phyloP scores from a whole-genome alignment of 805 yeast species.

The Ogataea ramenticola region DNA sequence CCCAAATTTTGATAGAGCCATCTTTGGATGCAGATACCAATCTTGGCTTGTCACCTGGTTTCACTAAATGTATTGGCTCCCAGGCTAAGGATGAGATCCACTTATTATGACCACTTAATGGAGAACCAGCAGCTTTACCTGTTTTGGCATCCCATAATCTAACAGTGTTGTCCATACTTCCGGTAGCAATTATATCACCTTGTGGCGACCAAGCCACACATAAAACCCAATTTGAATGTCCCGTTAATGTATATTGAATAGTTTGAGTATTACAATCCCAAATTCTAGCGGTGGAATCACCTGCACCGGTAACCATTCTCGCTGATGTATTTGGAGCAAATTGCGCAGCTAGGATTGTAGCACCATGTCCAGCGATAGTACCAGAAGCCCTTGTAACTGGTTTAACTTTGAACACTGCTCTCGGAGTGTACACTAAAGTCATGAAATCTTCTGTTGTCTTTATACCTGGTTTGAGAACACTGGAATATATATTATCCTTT shows the following conservation, averaged over 20 bases:
- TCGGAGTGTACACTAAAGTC: conserved; percentile 86
- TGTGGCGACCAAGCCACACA: conserved; percentile 90
- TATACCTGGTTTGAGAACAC: conserved; percentile 79
- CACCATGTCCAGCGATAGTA: conserved; percentile 92
- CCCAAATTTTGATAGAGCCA: conserved; percentile 87
- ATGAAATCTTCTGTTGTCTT: conserved; percentile 89
- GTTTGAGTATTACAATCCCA: conserved; percentile 98
- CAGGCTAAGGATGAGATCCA: conserved; percentile 87
- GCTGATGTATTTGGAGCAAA: conserved; percentile 89
- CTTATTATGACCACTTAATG: conserved; percentile 75
- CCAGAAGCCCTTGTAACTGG: conserved; percentile 88
- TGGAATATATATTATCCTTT: conserved; percentile 65
- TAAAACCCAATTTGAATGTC: conserved; percentile 91
- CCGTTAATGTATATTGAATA: conserved; percentile 69
- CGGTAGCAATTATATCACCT: conserved; percentile 88
- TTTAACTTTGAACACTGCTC: conserved; percentile 89
- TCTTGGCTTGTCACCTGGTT: conserved; percentile 57
- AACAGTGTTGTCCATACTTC: conserved; percentile 87
- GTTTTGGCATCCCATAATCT: conserved; percentile 78
- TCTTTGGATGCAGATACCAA: conserved; percentile 89
- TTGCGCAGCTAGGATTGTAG: conserved; percentile 85
- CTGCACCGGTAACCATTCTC: conserved; percentile 90
- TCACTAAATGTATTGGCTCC: conserved; percentile 87
- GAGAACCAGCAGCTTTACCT: conserved; percentile 68
- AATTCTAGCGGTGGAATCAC: conserved; percentile 90